phyloP scores from a whole-genome alignment of 129 eudicot species.

The Arctium minus region DNA sequence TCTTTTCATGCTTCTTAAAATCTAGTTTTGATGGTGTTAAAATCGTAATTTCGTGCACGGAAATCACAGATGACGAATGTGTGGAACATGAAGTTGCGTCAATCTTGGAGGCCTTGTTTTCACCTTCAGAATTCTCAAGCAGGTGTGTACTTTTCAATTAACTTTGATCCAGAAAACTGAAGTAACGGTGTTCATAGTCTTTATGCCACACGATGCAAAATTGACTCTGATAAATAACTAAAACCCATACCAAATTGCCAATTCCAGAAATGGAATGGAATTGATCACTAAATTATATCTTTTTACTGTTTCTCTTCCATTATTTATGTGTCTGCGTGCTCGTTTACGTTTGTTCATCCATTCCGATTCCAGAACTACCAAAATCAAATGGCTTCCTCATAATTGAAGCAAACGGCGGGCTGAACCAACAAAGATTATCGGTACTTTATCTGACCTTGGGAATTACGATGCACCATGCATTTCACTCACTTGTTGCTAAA shows the following conservation, averaged over 20 bases:
- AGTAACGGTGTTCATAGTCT: not conserved
- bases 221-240: not conserved
- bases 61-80: constrained; percentile 58
- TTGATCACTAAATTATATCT: not conserved
- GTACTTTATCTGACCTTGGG: constrained; percentile 41
- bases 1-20: not conserved
- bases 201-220: not conserved
- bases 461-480: not conserved
- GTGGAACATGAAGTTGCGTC: constrained; percentile 70
- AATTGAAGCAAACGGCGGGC: constrained; percentile 97
- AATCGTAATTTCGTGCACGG: not conserved
- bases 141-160: constrained; percentile 50
- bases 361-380: constrained; percentile 51
- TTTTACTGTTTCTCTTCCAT: not conserved
- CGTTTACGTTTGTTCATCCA: not conserved
- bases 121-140: constrained; percentile 46
- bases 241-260: not conserved
- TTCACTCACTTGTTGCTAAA: not conserved
- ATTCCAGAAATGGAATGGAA: not conserved
- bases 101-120: constrained; percentile 85
- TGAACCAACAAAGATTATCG: constrained; percentile 96
- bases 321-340: not conserved
- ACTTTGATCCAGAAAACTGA: not conserved
- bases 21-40: not conserved
- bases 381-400: constrained; percentile 87